Percentiles rank a stretch among this genome's conserved stretches.
phyloP scores from a whole-genome alignment of 2,329 filamentous ascomycete genomes.

The Claviceps cyperi region DNA sequence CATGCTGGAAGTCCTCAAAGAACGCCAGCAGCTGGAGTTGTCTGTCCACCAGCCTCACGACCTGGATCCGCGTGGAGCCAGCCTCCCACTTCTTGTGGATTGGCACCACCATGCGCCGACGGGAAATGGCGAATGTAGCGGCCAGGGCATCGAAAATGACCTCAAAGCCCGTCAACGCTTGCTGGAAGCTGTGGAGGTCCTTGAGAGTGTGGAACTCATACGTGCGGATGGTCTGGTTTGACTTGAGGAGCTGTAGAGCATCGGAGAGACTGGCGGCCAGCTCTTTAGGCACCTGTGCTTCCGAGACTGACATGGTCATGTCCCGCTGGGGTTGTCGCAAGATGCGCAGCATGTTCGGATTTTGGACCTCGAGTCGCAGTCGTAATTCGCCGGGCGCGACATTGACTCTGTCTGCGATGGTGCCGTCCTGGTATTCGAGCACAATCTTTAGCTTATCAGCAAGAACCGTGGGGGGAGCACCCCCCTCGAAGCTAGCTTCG shows the following conservation, averaged over 20 bases:
- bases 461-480: slow-evolving; percentile 52
- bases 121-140: slow-evolving; percentile 63
- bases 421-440: slow-evolving; percentile 60
- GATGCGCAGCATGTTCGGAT: slow-evolving; percentile 48
- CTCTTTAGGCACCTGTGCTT: slow-evolving; percentile 48
- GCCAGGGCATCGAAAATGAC: slow-evolving; percentile 64
- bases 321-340: slow-evolving; percentile 63
- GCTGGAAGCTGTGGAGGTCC: slow-evolving; percentile 67
- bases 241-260: slow-evolving; percentile 44
- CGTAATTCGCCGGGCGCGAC: slow-evolving; percentile 61
- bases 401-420: slow-evolving; percentile 72
- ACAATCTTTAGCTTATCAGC: slow-evolving; percentile 65
- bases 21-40: slow-evolving; percentile 69
- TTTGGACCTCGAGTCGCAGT: slow-evolving; percentile 48
- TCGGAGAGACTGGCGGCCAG: slow-evolving; percentile 47
- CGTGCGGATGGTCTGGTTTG: slow-evolving; percentile 52
- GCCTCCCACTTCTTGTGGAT: slow-evolving; percentile 94
- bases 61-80: slow-evolving; percentile 61
- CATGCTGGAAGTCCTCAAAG: slow-evolving; percentile 77
- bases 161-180: slow-evolving; percentile 63
- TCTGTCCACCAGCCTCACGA: slow-evolving; percentile 57
- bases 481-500: slow-evolving; percentile 44
- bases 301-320: slow-evolving; percentile 60
- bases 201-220: slow-evolving; percentile 51
- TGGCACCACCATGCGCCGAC: slow-evolving; percentile 76